Evolutionary conservation across 306 rosid genomes (phyloP).

Genomic region (Cucurbita moschata): DNA sequence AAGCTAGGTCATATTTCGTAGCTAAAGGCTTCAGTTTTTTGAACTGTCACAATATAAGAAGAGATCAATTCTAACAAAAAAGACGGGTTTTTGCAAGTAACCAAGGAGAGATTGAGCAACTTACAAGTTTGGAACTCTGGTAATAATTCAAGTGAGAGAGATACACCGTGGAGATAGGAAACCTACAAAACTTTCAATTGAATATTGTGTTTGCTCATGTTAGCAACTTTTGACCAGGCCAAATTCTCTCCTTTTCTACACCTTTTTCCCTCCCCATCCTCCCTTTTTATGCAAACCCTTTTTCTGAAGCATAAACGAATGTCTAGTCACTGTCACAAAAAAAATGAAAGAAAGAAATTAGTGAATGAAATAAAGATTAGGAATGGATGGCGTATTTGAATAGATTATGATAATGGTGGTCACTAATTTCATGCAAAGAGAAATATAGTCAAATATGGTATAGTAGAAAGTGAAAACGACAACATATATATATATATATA

Average conservation of each 20-base stretch:
- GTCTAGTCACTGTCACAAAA: neutral
- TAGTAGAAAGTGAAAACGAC: conserved; percentile 7
- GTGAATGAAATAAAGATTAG: neutral
- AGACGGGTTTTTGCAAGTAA: neutral
- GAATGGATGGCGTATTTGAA: conserved; percentile 2
- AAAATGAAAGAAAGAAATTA: neutral
- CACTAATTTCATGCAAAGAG: conserved; percentile 7
- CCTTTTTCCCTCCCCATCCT: neutral
- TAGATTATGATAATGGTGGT: neutral
- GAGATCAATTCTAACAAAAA: neutral
- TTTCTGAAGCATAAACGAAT: conserved; percentile 3
- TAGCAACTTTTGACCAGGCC: conserved; percentile 8
- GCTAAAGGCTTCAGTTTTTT: neutral
- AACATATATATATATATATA: too few species aligned
- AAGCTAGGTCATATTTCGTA: neutral
- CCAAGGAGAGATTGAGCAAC: conserved; percentile 1
- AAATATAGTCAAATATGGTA: conserved; percentile 1
- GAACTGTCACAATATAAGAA: neutral
- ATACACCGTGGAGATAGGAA: neutral
- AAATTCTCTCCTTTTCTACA: neutral
- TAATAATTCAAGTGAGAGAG: neutral
- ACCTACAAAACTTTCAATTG: neutral
- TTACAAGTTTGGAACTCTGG: conserved; percentile 1
- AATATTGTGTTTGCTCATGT: neutral
- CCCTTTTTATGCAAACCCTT: conserved; percentile 7